Evolutionary conservation across 116 monocot species (phyloP).

Genomic region (Zostera marina): DNA sequence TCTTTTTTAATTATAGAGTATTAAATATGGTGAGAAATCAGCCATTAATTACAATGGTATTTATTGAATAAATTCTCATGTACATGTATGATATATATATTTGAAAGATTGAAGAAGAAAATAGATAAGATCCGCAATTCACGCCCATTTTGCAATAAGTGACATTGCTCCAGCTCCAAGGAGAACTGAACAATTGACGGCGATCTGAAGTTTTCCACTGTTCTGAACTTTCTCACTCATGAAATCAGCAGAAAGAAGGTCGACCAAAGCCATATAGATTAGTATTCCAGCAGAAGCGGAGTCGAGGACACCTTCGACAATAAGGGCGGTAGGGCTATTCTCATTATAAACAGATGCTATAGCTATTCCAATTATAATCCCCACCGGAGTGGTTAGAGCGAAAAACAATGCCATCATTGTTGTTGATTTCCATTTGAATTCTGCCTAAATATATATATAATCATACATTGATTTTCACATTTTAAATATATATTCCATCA

Average conservation of each 20-base stretch:
- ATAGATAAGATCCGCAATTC: too few relatives aligned
- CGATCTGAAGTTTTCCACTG: conserved; percentile 2
- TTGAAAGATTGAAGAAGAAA: too few relatives aligned
- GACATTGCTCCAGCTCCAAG: conserved; percentile 4
- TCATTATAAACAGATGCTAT: not conserved
- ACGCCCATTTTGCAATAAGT: conserved; percentile 2
- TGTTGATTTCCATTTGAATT: not conserved
- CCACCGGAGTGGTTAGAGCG: not conserved
- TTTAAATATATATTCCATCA: too few relatives aligned
- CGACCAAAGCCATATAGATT: conserved; percentile 30
- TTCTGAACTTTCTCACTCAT: conserved; percentile 15
- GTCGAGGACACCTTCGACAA: conserved; percentile 23
- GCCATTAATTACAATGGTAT: too few relatives aligned
- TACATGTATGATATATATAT: too few relatives aligned
- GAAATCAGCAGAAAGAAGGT: conserved; percentile 29
- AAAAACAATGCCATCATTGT: not conserved
- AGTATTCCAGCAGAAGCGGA: conserved; percentile 25
- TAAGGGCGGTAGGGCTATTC: conserved; percentile 14
- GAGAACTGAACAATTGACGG: not conserved
- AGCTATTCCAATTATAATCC: not conserved
- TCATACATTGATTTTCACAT: too few relatives aligned
- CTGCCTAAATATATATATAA: too few relatives aligned
- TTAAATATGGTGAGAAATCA: too few relatives aligned
- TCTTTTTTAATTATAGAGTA: too few relatives aligned
- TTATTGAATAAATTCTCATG: too few relatives aligned